Percentiles rank a stretch among this genome's conserved stretches.
Evolutionary conservation across 2,329 filamentous ascomycete species (phyloP).

Genomic region (Aspergillus sclerotialis): DNA sequence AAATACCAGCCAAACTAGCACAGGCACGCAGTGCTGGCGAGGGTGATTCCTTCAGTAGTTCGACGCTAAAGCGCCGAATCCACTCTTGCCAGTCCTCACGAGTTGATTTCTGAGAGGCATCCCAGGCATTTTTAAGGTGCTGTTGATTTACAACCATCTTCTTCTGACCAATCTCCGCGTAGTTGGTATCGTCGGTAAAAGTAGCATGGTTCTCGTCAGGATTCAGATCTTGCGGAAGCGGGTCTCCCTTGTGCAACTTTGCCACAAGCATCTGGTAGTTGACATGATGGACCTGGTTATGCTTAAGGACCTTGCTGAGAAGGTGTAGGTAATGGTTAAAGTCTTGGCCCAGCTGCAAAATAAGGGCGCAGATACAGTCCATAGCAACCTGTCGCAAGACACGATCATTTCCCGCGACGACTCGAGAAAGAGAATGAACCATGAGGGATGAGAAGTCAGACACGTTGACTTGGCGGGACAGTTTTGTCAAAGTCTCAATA

Average conservation of each 20-base stretch:
- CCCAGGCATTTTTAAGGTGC: constrained; percentile 95
- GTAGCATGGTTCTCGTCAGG: constrained; percentile 75
- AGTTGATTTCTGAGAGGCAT: constrained; percentile 91
- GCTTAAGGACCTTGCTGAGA: constrained; percentile 76
- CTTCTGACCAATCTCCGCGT: constrained; percentile 80
- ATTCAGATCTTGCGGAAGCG: constrained; percentile 88
- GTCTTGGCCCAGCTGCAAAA: constrained; percentile 92
- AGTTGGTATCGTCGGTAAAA: constrained; percentile 69
- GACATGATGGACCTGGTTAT: constrained; percentile 74
- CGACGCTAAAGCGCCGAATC: constrained; percentile 94
- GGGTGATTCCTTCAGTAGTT: constrained; percentile 87
- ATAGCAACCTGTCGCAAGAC: constrained; percentile 72
- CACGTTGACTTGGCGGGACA: constrained; percentile 93
- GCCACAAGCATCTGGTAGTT: constrained; percentile 90
- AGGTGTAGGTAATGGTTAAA: constrained; percentile 92
- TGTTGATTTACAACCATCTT: constrained; percentile 97
- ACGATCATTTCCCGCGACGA: constrained; percentile 67
- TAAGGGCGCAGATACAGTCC: constrained; percentile 89
- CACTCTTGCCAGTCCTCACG: constrained; percentile 99
- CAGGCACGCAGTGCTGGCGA: constrained; percentile 93
- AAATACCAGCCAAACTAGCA: constrained; percentile 81
- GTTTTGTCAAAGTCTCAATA: constrained; percentile 89
- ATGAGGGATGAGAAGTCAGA: constrained; percentile 96
- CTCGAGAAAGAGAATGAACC: constrained; percentile 82
- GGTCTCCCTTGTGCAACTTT: constrained; percentile 90